Percentiles rank a stretch among this genome's conserved stretches.
phyloP scores from a whole-genome alignment of 2,329 filamentous ascomycete species.

The Phialemoniopsis sp. region DNA sequence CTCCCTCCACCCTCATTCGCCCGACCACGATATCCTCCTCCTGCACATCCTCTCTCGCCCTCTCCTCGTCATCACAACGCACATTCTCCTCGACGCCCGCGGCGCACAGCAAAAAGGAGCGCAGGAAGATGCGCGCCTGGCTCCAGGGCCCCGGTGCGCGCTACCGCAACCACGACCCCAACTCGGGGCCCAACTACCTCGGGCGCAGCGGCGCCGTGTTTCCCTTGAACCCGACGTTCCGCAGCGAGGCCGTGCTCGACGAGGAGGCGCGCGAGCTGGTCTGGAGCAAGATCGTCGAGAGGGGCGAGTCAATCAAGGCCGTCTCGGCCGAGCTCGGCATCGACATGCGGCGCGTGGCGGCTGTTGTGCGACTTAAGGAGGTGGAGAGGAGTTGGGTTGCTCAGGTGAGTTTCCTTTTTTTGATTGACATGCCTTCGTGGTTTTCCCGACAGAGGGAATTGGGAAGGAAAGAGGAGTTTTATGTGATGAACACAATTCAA shows the following conservation, averaged over 20 bases:
- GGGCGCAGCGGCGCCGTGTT: slow-evolving; percentile 48
- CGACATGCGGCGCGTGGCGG: slow-evolving; percentile 79
- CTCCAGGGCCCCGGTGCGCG: neutral
- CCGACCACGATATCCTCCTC: slow-evolving; percentile 18
- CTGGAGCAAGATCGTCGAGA: slow-evolving; percentile 61
- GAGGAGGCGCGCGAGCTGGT: slow-evolving; percentile 71
- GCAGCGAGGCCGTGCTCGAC: slow-evolving; percentile 68
- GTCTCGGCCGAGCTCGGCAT: slow-evolving; percentile 75
- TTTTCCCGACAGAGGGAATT: neutral
- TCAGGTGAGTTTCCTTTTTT: slow-evolving; percentile 56
- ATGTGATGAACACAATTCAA: slow-evolving; percentile 60
- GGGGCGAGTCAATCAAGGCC: slow-evolving; percentile 66
- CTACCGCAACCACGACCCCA: neutral
- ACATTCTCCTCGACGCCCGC: slow-evolving; percentile 3
- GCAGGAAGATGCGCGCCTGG: neutral
- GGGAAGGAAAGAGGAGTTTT: slow-evolving; percentile 13
- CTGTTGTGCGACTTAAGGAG: slow-evolving; percentile 80
- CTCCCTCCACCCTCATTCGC: slow-evolving; percentile 21
- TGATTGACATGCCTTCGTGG: neutral
- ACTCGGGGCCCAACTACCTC: neutral
- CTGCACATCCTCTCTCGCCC: slow-evolving; percentile 8
- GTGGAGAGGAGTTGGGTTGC: slow-evolving; percentile 74
- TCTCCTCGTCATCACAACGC: neutral
- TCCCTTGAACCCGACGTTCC: slow-evolving; percentile 68
- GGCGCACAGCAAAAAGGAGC: neutral